Evolutionary conservation across 257 asterid species (phyloP).

Genomic region (Solanum megistacrolobum): DNA sequence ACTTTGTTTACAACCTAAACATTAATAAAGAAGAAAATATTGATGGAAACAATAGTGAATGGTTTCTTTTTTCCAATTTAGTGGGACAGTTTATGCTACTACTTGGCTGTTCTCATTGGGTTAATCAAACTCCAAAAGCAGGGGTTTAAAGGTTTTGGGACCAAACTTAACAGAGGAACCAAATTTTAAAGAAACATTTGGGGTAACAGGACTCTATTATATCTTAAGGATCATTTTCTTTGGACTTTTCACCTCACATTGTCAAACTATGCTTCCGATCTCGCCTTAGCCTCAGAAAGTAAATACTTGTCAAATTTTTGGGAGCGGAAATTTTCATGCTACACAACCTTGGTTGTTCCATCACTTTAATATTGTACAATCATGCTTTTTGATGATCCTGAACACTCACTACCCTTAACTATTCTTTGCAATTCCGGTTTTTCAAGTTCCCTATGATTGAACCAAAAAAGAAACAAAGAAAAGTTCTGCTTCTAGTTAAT

Average conservation of each 20-base stretch:
- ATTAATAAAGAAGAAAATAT: neutral
- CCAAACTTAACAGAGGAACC: neutral
- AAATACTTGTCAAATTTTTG: neutral
- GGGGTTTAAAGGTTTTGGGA: neutral
- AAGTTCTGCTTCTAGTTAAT: constrained; percentile 1
- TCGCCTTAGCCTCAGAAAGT: neutral
- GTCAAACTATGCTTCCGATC: neutral
- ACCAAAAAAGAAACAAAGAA: neutral
- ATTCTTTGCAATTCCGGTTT: neutral
- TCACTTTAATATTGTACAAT: neutral
- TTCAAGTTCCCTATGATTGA: neutral
- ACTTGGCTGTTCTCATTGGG: neutral
- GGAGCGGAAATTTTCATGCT: neutral
- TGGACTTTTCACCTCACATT: neutral
- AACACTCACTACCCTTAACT: neutral
- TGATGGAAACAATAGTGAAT: neutral
- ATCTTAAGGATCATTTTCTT: neutral
- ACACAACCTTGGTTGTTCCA: neutral
- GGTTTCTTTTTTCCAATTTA: neutral
- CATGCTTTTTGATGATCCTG: neutral
- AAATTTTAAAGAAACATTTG: neutral
- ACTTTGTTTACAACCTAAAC: neutral
- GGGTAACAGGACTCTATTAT: neutral
- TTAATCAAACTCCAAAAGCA: neutral
- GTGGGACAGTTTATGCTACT: neutral